Conservation (phyloP, 257 asterid genomes). For the Mentha longifolia region DNA sequence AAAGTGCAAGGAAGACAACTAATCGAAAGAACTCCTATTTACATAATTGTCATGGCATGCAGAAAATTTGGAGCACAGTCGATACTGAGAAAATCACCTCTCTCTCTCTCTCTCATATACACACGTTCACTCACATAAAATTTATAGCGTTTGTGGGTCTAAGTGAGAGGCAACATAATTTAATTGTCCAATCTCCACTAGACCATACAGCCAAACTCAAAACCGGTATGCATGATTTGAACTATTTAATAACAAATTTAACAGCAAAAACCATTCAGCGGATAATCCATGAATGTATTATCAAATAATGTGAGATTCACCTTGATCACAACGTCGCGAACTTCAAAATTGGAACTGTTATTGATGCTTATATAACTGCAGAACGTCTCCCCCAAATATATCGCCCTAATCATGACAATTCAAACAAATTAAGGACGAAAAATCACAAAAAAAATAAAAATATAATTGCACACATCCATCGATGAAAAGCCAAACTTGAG, state of each 20-base stretch:
- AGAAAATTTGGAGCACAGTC: neutral
- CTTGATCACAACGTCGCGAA: conserved; percentile 86
- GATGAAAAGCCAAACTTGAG: conserved; percentile 10
- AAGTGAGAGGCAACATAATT: neutral
- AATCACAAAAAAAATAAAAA: neutral
- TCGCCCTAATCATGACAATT: conserved; percentile 61
- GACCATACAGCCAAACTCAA: conserved; percentile 20
- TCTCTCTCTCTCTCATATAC: conserved; percentile 1
- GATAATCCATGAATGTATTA: conserved; percentile 1
- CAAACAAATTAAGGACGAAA: neutral
- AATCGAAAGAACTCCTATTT: neutral
- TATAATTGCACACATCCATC: conserved; percentile 20
- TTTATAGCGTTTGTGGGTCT: neutral
- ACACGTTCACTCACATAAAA: neutral
- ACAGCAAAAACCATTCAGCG: conserved; percentile 5
- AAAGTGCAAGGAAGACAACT: neutral
- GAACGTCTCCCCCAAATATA: conserved; percentile 97
- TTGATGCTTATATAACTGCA: conserved; percentile 97
- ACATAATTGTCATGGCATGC: neutral
- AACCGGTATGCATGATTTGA: conserved; percentile 14
- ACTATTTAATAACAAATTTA: conserved; percentile 5
- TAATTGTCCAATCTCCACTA: neutral
- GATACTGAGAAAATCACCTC: neutral
- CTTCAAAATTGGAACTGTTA: conserved; percentile 91
- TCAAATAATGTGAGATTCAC: conserved; percentile 38